phyloP scores from a whole-genome alignment of 2,329 filamentous ascomycete species.

The Diaporthe capsici region DNA sequence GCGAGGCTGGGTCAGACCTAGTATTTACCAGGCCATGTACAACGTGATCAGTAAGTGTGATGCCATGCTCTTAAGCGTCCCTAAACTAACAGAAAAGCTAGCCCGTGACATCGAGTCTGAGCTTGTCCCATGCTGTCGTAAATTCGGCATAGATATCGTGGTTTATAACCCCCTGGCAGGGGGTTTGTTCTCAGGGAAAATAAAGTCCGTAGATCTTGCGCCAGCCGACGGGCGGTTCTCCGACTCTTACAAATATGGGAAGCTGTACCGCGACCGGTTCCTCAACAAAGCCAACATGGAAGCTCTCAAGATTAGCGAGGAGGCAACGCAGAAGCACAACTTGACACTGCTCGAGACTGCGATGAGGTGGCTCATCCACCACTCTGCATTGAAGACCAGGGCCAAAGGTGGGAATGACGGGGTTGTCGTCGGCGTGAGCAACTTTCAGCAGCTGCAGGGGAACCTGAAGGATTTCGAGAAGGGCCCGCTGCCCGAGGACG shows the following conservation, averaged over 20 bases:
- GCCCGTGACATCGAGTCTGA: constrained; percentile 76
- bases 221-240: constrained; percentile 49
- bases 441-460: constrained; percentile 61
- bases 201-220: constrained; percentile 48
- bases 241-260: constrained; percentile 46
- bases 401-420: constrained; percentile 57
- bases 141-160: constrained; percentile 78
- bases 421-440: constrained; percentile 67
- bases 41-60: constrained; percentile 49
- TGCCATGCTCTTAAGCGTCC: constrained; percentile 72
- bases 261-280: constrained; percentile 73
- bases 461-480: constrained; percentile 66
- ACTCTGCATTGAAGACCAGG: constrained; percentile 65
- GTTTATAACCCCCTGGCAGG: constrained; percentile 81
- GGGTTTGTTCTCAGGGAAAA: constrained; percentile 77
- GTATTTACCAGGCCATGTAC: constrained; percentile 74
- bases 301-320: constrained; percentile 74
- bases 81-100: constrained; percentile 53
- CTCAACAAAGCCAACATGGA: constrained; percentile 71
- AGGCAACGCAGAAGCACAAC: constrained; percentile 73
- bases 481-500: constrained; percentile 79
- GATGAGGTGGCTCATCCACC: constrained; percentile 77
- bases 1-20: constrained; percentile 77
- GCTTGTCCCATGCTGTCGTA: constrained; percentile 73
- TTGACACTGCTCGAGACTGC: constrained; percentile 77